Evolutionary conservation across 257 asterid genomes (phyloP).

Genomic region (Primulina tabacum): DNA sequence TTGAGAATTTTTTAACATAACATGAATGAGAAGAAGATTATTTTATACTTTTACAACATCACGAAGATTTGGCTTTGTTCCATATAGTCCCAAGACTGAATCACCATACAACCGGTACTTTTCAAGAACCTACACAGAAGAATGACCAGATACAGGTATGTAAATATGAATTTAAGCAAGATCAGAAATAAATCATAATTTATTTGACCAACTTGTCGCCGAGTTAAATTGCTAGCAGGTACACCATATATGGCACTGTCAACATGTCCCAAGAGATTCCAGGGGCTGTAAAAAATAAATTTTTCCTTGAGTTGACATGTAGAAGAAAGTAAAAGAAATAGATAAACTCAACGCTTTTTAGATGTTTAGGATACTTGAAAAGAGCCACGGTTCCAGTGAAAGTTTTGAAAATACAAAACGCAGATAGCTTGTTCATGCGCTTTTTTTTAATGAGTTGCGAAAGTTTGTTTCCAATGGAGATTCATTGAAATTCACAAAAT

Average conservation of each 20-base stretch:
- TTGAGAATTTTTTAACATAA: background rate
- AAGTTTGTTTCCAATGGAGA: too few relatives aligned
- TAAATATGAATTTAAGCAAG: background rate
- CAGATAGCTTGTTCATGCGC: background rate
- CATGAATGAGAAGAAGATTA: background rate
- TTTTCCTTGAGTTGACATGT: conserved; percentile 26
- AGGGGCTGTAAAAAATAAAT: conserved; percentile 54
- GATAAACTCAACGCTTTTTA: background rate
- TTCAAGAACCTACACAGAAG: conserved; percentile 61
- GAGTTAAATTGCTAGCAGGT: conserved; percentile 56
- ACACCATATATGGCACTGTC: conserved; percentile 81
- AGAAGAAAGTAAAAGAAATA: conserved; percentile 17
- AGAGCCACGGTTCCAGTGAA: background rate
- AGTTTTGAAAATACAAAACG: background rate
- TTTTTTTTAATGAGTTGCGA: too few relatives aligned
- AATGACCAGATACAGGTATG: conserved; percentile 12
- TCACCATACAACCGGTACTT: conserved; percentile 79
- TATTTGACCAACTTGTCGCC: conserved; percentile 68
- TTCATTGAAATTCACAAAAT: background rate
- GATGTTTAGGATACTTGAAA: too few relatives aligned
- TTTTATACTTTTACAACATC: conserved; percentile 61
- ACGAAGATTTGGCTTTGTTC: conserved; percentile 62
- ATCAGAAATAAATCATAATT: conserved; percentile 1
- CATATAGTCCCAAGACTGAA: conserved; percentile 58
- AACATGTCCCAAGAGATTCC: conserved; percentile 83